These are phyloP conservation scores for Epichloe elymi DNA, from an alignment of 2,329 filamentous ascomycete species.

Conservation along the genomic window DNA sequence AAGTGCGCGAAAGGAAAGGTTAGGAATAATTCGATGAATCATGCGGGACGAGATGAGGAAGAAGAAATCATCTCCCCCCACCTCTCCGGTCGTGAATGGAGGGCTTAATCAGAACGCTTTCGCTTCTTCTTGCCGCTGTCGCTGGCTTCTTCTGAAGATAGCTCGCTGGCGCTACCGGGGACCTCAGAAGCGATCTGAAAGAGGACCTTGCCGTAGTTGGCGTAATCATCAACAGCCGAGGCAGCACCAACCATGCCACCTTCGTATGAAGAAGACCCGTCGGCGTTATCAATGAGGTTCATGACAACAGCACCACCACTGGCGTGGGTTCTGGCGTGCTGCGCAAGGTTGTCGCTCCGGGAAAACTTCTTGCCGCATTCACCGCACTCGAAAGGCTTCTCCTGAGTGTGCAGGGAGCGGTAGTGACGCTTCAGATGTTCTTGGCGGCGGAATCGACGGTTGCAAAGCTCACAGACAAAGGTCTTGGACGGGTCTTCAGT, in stretches of 20 bases:
- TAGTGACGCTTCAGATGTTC: constrained; percentile 98
- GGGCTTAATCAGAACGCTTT: constrained; percentile 56
- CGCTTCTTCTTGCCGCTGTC: constrained; percentile 46
- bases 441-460: constrained; percentile 91
- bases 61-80: neutral
- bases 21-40: neutral
- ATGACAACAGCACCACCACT: constrained; percentile 72
- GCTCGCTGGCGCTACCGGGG: constrained; percentile 50
- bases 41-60: neutral
- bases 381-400: constrained; percentile 95
- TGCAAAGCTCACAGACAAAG: constrained; percentile 93
- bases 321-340: constrained; percentile 90
- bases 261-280: constrained; percentile 31
- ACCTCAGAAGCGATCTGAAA: constrained; percentile 69
- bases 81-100: neutral
- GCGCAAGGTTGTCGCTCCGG: constrained; percentile 89
- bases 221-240: constrained; percentile 46
- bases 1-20: constrained; percentile 3
- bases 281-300: constrained; percentile 66
- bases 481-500: constrained; percentile 98
- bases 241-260: constrained; percentile 27
- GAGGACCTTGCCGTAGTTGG: constrained; percentile 60
- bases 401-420: constrained; percentile 92
- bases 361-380: constrained; percentile 99
- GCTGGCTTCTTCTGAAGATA: constrained; percentile 39